Conservation (phyloP, 305 asterid species). For the Fraxinus paxiana region DNA sequence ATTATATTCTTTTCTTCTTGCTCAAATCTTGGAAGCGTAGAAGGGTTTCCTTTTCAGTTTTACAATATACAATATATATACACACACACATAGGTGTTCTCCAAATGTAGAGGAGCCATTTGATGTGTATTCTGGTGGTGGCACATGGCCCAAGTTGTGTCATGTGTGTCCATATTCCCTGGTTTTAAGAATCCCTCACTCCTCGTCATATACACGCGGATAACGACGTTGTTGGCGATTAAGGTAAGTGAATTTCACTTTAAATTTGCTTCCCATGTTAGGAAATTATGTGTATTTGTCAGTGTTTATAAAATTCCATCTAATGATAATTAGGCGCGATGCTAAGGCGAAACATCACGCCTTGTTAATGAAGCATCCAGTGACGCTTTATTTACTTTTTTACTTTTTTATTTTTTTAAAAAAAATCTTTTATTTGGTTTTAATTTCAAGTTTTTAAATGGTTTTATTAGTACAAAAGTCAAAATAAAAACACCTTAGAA, state of each 20-base stretch:
- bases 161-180: conserved; percentile 26
- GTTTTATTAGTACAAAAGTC: too few relatives aligned
- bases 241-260: conserved; percentile 9
- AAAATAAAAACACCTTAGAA: too few relatives aligned
- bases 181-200: conserved; percentile 2
- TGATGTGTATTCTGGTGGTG: conserved; percentile 22
- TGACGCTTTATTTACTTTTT: too few relatives aligned
- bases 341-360: too few relatives aligned
- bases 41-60: neutral
- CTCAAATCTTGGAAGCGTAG: conserved; percentile 21
- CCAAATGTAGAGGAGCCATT: conserved; percentile 38
- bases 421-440: too few relatives aligned
- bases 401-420: too few relatives aligned
- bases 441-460: too few relatives aligned
- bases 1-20: neutral
- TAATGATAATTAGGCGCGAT: too few relatives aligned
- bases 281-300: neutral
- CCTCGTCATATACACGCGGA: conserved; percentile 40
- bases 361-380: too few relatives aligned
- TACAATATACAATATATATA: neutral
- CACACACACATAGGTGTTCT: neutral
- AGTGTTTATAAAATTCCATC: too few relatives aligned
- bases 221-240: conserved; percentile 39
- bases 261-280: neutral
- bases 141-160: conserved; percentile 33